A percentile compares a stretch with the other conserved stretches of the same genome.
Evolutionary conservation across 139 green algal genomes (phyloP).

Genomic region (Chlamydomonas sp.): DNA sequence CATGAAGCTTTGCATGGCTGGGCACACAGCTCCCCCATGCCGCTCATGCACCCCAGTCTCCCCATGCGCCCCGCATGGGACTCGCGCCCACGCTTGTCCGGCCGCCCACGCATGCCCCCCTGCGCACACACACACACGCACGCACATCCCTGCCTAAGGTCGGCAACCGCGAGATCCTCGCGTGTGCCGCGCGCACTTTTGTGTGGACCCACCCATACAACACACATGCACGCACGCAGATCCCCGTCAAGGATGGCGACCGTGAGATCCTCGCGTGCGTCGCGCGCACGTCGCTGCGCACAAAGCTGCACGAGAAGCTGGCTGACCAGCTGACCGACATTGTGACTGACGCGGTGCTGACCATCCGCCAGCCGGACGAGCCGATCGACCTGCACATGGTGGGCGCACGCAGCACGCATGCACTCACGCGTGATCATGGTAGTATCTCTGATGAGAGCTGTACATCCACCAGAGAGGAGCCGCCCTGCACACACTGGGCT

Average conservation of each 20-base stretch:
- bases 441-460: no score
- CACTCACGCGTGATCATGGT: no score
- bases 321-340: conserved; percentile 88
- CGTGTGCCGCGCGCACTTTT: conserved; percentile 83
- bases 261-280: conserved; percentile 83
- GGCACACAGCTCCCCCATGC: no score
- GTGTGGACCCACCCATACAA: conserved; percentile 85
- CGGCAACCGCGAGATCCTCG: conserved; percentile 70
- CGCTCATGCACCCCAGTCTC: neutral
- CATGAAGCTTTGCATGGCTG: no score
- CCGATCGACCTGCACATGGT: conserved; percentile 95
- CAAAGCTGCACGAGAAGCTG: conserved; percentile 77
- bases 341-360: conserved; percentile 77
- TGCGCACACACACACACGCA: no score
- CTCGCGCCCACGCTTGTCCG: neutral
- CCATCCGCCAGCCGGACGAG: conserved; percentile 62
- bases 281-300: conserved; percentile 84
- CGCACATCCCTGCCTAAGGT: conserved; percentile 1
- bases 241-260: conserved; percentile 32
- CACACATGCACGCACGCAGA: no score
- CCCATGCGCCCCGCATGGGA: neutral
- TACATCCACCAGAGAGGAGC: no score
- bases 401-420: conserved; percentile 12
- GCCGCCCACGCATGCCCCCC: neutral
- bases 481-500: no score